Evolutionary conservation across 2,329 filamentous ascomycete genomes (phyloP).

Genomic region (Claviceps arundinis): DNA sequence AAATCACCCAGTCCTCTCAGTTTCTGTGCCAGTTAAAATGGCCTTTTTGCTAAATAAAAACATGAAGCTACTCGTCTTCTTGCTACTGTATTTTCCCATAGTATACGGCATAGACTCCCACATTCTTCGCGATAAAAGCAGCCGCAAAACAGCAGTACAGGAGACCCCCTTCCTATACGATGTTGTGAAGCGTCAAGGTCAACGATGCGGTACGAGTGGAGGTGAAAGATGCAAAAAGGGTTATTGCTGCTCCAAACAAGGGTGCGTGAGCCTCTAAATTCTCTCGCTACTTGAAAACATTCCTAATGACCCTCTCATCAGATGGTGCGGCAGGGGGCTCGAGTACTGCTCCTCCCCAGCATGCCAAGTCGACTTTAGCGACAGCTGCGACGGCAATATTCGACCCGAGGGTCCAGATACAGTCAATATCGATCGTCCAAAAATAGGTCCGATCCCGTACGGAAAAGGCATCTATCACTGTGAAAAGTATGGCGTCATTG

Average conservation of each 20-base stretch:
- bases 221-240: constrained; percentile 16
- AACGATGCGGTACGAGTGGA: background rate
- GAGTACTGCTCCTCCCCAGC: constrained; percentile 49
- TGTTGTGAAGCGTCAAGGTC: background rate
- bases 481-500: constrained; percentile 22
- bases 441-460: constrained; percentile 40
- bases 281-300: background rate
- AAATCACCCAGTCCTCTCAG: too few relatives aligned
- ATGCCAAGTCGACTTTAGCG: constrained; percentile 48
- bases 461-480: constrained; percentile 37
- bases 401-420: constrained; percentile 39
- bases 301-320: constrained; percentile 10
- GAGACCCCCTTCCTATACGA: background rate
- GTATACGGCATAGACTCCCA: background rate
- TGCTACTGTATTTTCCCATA: background rate
- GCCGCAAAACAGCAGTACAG: background rate
- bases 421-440: constrained; percentile 34
- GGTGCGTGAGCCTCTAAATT: constrained; percentile 15
- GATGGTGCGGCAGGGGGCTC: constrained; percentile 40
- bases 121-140: background rate
- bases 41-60: background rate
- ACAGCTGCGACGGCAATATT: constrained; percentile 47
- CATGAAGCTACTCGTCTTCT: background rate
- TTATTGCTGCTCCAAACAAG: constrained; percentile 30
- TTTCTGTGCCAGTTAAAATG: background rate